Percentiles rank a stretch among this genome's conserved stretches.
Conservation (phyloP, 495 filamentous ascomycete species). For the Aspergillus carlsbadensis region DNA sequence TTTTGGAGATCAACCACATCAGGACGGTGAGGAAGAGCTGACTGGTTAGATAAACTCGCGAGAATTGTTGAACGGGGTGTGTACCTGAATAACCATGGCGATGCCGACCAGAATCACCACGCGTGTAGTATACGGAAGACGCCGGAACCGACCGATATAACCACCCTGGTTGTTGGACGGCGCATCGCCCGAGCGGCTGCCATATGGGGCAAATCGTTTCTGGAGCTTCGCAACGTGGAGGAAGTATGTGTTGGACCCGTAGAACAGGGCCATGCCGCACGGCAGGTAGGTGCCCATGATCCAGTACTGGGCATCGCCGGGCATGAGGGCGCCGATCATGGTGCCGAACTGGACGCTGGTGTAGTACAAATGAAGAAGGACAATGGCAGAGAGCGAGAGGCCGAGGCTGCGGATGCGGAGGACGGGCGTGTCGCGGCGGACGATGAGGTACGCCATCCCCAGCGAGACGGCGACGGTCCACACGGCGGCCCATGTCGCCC, state of each 20-base stretch:
- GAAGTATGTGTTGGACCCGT: slow-evolving; percentile 65
- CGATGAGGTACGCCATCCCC: slow-evolving; percentile 55
- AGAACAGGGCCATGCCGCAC: slow-evolving; percentile 68
- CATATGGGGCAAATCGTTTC: slow-evolving; percentile 28
- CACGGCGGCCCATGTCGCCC: slow-evolving; percentile 33
- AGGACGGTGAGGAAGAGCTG: slow-evolving; percentile 59
- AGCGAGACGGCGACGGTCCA: slow-evolving; percentile 55
- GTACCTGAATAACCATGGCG: slow-evolving; percentile 29
- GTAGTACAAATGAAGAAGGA: slow-evolving; percentile 65
- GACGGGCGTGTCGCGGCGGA: slow-evolving; percentile 53
- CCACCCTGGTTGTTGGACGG: slow-evolving; percentile 10
- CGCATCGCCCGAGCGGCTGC: slow-evolving; percentile 2
- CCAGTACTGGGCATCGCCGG: slow-evolving; percentile 64
- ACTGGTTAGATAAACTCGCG: not conserved
- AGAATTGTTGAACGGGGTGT: not conserved
- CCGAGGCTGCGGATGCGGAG: slow-evolving; percentile 63
- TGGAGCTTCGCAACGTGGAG: slow-evolving; percentile 57
- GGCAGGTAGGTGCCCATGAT: slow-evolving; percentile 73
- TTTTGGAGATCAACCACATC: slow-evolving; percentile 64
- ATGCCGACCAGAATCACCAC: slow-evolving; percentile 30
- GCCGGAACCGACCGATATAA: slow-evolving; percentile 27
- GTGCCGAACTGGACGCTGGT: slow-evolving; percentile 58
- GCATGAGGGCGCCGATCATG: slow-evolving; percentile 57
- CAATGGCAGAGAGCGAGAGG: slow-evolving; percentile 57
- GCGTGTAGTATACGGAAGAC: slow-evolving; percentile 28